Percentiles rank a stretch among this genome's conserved stretches.
These are phyloP conservation scores for Puccinia triticina DNA, from an alignment of 1,284 basidiomycete species.

Conservation along the genomic window DNA sequence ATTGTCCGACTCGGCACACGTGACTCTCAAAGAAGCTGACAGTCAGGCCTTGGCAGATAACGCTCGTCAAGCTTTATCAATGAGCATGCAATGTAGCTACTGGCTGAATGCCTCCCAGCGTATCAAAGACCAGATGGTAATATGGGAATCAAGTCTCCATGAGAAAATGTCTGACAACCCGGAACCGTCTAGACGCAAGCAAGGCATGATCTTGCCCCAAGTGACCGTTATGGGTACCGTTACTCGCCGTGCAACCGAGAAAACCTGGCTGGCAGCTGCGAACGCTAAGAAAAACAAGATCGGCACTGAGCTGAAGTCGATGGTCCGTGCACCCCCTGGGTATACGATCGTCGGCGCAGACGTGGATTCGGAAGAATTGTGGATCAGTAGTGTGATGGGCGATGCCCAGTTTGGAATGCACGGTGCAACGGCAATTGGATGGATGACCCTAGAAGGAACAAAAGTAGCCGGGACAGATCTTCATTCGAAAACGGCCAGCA, in stretches of 20 bases:
- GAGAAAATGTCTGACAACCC: slow-evolving; percentile 58
- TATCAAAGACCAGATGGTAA: slow-evolving; percentile 88
- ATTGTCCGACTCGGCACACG: slow-evolving; percentile 13
- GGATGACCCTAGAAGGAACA: slow-evolving; percentile 99
- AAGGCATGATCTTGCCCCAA: slow-evolving; percentile 91
- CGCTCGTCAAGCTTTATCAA: slow-evolving; percentile 80
- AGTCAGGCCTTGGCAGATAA: slow-evolving; percentile 65
- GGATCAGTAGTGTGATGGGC: slow-evolving; percentile 99
- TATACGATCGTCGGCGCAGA: slow-evolving; percentile 96
- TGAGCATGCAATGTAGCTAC: slow-evolving; percentile 95
- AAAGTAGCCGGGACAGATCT: slow-evolving; percentile 93
- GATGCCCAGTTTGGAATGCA: slow-evolving; percentile 98
- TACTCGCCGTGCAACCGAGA: slow-evolving; percentile 94
- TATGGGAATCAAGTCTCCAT: slow-evolving; percentile 72
- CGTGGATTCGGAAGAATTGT: slow-evolving; percentile 97
- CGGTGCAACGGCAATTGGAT: slow-evolving; percentile 93
- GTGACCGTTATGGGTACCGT: slow-evolving; percentile 98
- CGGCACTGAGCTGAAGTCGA: slow-evolving; percentile 94
- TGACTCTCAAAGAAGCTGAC: slow-evolving; percentile 32
- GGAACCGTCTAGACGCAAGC: slow-evolving; percentile 64
- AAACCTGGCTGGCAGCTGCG: slow-evolving; percentile 96
- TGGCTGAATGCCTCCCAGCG: slow-evolving; percentile 95
- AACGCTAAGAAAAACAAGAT: slow-evolving; percentile 98
- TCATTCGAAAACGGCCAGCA: slow-evolving; percentile 93
- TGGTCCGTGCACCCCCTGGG: slow-evolving; percentile 90